phyloP scores from a whole-genome alignment of 768 basidiomycete species.

The Agrocybe praecox region DNA sequence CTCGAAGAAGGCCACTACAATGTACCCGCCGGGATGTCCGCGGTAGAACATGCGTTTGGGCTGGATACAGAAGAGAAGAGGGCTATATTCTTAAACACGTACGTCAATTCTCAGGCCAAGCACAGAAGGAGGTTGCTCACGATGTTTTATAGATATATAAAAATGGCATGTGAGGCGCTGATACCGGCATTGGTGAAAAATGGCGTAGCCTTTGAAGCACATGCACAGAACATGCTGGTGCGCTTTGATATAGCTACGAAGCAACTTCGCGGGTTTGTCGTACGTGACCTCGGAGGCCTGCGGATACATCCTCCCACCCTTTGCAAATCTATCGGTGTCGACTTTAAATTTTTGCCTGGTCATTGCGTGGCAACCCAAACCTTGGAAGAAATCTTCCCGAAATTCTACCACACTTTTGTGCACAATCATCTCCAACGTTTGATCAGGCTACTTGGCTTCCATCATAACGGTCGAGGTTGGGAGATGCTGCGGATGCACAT shows the following conservation, averaged over 20 bases:
- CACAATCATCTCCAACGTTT: conserved; percentile 63
- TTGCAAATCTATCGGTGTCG: conserved; percentile 45
- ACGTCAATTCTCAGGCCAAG: conserved; percentile 8
- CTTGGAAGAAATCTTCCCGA: conserved; percentile 53
- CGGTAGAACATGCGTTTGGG: conserved; percentile 45
- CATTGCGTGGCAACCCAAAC: conserved; percentile 53
- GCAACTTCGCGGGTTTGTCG: conserved; percentile 49
- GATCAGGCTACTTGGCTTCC: conserved; percentile 53
- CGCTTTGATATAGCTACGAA: conserved; percentile 46
- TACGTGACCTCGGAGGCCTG: conserved; percentile 61
- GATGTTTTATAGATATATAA: conserved; percentile 43
- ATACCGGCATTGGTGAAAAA: conserved; percentile 54
- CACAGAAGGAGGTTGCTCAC: background rate
- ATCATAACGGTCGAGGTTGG: conserved; percentile 55
- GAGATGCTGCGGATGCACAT: conserved; percentile 49
- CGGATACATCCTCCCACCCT: conserved; percentile 55
- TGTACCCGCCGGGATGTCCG: conserved; percentile 41
- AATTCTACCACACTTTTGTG: conserved; percentile 62
- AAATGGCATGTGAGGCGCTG: conserved; percentile 51
- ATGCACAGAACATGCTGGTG: conserved; percentile 58
- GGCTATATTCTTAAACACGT: conserved; percentile 49
- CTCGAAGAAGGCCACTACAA: conserved; percentile 53
- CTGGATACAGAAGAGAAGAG: conserved; percentile 51
- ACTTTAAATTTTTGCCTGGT: conserved; percentile 53
- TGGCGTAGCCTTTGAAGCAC: conserved; percentile 64